Evolutionary conservation across 2,329 filamentous ascomycete genomes (phyloP), one percentile per base, ranked within the genome.

Genomic region (Talaromyces pinophilus): DNA sequence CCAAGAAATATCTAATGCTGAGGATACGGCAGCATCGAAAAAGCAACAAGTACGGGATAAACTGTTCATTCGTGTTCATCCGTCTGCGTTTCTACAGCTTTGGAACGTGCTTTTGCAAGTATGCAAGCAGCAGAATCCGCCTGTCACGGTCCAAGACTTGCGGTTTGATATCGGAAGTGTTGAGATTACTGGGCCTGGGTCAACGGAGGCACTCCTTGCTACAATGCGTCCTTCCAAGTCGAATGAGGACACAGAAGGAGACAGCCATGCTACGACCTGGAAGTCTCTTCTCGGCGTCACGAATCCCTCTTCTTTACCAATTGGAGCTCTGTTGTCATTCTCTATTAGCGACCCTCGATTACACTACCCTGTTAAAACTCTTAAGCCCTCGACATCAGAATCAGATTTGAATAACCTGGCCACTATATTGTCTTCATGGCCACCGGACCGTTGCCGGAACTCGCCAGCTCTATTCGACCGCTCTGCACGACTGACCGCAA

Each of bases 291-390:
- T 78, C 17, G 78, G 79, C 10, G 80, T 93, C 10, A 88, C 87
- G 5, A 92, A 92, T 71, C 85, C 90, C 1, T 85, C 89, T 0
- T 83, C 88, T 2, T 81, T 97, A 1, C 92, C 93, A 3, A 76
- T 82, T 19, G 89, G 91, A 63, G 85, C 90, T 1, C 76, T 95
- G 3, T 80, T 98, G 3, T 83, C 86, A 0, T 95, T 98, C 75
- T 83, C 87, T 2, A 82, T 91, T 3, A 84, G 88, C 63, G 95
- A 99, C 74, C 93, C 94, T 35, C 89, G 94, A 8, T 84, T 98
- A 17, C 84, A 86, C 66, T 90, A 93, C 74, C 93, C 93, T 10
- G 90, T 91, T 1, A 84, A 85, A 61, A 85, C 83, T 50, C 74
- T 85, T 28, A 75, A 80, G n/a, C 71, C 78, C 40, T 76, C 82